Base-by-base conservation (phyloP, 2,329 filamentous ascomycete genomes). In the Nemania sp. region DNA sequence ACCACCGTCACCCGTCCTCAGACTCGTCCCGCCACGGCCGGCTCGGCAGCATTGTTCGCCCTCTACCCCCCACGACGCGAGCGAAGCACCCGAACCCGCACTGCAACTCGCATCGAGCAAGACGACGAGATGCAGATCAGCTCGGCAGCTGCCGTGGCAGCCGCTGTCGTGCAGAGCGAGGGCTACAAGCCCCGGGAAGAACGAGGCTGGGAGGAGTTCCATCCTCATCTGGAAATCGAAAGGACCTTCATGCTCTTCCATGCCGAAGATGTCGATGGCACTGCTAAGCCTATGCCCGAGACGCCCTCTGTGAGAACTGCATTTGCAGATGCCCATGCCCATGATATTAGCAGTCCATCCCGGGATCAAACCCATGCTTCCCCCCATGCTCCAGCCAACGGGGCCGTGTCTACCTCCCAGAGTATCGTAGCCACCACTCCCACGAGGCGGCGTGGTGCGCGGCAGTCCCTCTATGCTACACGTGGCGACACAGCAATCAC, bases 101-200 rank as follows among this genome's bases (percentile, higher is more conserved):
- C 78, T 19, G 77, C 79, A n/a, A 77, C 76, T 19, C 75, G 68
- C 68, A 71, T 67, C 60, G 78, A 77, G 51, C 77, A 77, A 52
- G 74, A 76, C 56, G 81, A 82, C 60, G 80, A 77, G 62, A 89
- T 89, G 70, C 83, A 89, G 61, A 95, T 89, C 72, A 91, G 88
- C 64, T 93, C 90, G 40, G 91, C 88, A n/a, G 91, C 93, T 11
- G 91, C 91, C 23, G 90, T 92, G 20, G 90, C 92, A 45, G 91
- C 91, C 5, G 88, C 89, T 3, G 88, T 94, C 54, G 90, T 91
- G 63, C 91, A 96, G 68, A 92, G 86, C 65, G 94, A 97, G 76
- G 92, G 93, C 45, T 97, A 97, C 74, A 99, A 99, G 71, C 94
- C 94, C 26, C 83, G 94, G 67, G 94, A 99, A 74, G 94, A 99